Conservation (phyloP, 805 yeast genomes). For the Yarrowia porcina region DNA sequence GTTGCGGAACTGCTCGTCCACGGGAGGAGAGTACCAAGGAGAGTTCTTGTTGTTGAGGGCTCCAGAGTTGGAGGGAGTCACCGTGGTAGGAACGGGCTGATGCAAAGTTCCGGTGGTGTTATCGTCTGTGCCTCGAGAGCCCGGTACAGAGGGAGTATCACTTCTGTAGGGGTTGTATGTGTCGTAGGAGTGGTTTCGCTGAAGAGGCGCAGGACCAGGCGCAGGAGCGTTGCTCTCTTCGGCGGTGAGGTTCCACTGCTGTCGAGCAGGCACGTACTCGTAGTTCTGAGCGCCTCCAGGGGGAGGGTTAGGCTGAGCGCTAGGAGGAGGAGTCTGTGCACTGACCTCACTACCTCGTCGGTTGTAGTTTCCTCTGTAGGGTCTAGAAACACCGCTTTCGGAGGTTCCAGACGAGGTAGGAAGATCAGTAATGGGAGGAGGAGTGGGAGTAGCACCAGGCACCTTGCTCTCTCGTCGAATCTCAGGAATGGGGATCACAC, state of each 20-base stretch:
- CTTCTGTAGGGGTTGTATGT: constrained; percentile 19
- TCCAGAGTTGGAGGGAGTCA: constrained; percentile 15
- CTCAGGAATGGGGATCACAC: constrained; percentile 36
- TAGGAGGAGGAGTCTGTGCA: constrained; percentile 19
- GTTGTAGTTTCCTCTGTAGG: constrained; percentile 18
- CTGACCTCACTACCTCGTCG: constrained; percentile 27
- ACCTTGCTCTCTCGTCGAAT: constrained; percentile 29
- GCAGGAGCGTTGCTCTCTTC: constrained; percentile 8
- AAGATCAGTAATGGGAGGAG: not conserved
- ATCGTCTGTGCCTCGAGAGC: constrained; percentile 3
- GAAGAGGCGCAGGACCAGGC: not conserved
- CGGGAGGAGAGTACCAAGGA: constrained; percentile 12
- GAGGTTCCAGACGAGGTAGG: not conserved
- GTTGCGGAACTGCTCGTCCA: constrained; percentile 23
- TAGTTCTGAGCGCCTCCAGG: constrained; percentile 2
- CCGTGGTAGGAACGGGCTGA: constrained; percentile 7
- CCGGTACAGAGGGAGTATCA: not conserved
- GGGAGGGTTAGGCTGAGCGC: constrained; percentile 1
- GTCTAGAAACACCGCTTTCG: constrained; percentile 10
- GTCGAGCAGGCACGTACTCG: constrained; percentile 28
- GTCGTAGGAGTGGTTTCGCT: constrained; percentile 20
- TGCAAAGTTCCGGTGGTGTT: not conserved
- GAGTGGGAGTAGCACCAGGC: constrained; percentile 11
- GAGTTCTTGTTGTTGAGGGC: constrained; percentile 12
- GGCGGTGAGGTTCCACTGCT: constrained; percentile 24